phyloP scores from a whole-genome alignment of 495 filamentous ascomycete species.

The Glarea lozoyensis region DNA sequence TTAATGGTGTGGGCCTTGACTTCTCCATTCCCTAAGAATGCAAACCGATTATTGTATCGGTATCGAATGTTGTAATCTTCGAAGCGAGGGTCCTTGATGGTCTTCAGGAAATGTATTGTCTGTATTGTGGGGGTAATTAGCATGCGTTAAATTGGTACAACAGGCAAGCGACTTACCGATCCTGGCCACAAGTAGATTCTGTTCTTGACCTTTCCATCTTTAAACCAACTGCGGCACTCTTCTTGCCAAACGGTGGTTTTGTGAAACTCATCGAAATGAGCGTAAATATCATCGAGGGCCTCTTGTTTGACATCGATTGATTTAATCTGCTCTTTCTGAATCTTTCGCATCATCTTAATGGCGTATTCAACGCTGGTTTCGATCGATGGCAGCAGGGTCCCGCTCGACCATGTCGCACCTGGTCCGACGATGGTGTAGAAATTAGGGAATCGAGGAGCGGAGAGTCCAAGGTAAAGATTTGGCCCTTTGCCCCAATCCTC shows the following conservation, averaged over 20 bases:
- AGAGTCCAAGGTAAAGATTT: constrained; percentile 52
- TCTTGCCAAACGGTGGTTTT: constrained; percentile 46
- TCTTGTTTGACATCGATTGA: constrained; percentile 44
- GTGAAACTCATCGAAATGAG: constrained; percentile 55
- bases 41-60: constrained; percentile 25
- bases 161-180: constrained; percentile 6
- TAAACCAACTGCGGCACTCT: constrained; percentile 24
- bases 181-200: not conserved
- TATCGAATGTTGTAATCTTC: constrained; percentile 18
- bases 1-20: constrained; percentile 26
- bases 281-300: constrained; percentile 50
- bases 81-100: constrained; percentile 10
- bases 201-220: constrained; percentile 7
- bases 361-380: too few species aligned
- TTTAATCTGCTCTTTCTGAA: constrained; percentile 52
- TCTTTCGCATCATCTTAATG: constrained; percentile 47
- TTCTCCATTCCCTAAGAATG: constrained; percentile 31
- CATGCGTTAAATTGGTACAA: constrained; percentile 13
- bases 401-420: too few species aligned
- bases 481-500: constrained; percentile 44
- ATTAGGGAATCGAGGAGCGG: constrained; percentile 57
- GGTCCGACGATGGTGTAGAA: too few species aligned
- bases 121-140: constrained; percentile 9
- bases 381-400: too few species aligned
- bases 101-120: constrained; percentile 10